Evolutionary conservation across 768 basidiomycete species (phyloP), one percentile per base, ranked within the genome.

Genomic region (Lentinula sp.): DNA sequence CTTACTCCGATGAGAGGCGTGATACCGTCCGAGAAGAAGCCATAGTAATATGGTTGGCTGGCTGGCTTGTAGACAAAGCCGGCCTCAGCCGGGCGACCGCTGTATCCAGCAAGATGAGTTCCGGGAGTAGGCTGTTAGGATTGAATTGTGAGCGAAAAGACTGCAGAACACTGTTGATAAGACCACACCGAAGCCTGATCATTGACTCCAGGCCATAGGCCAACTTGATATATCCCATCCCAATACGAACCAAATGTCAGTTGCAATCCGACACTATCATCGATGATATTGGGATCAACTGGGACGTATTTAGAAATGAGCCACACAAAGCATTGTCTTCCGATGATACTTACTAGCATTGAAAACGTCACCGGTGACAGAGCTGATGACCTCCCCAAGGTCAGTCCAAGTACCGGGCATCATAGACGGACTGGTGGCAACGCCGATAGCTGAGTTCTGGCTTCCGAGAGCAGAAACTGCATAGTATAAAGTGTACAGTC

Each of bases 1-100:
- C 50, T 36, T 61, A 68, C 66, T 60, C 43, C 64, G 52, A 60
- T 64, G 61, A 60, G 63, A 16, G 66, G 66, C 60, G 42, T 66
- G 59, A 67, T 61, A 2, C 59, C 59, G 45, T 67, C 51, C 16
- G 63, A 62, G 42, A 63, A 64, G 61, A 69, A 65, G 45, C 49
- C 60, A 45, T 57, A 64, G 32, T 58, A 64, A 28, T 43, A 64
- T 2, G 52, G 18, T 35, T 55, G 55, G 46, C 63, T 63, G 18
- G 45, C 28, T 13, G 63, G 54, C 42, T 63, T 63, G 59, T 61
- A 63, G 9, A 63, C 60, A 50, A 63, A 63, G n/a, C 33, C 59
- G 16, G 53, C 63, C 36, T 63, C 63, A 15, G 63, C 53, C 32
- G 54, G 54, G 23, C 59, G 53, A 9, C 63, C 59, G 59, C 16